Percentiles rank a stretch among this genome's conserved stretches.
Conservation (phyloP, 1,139 yeast species). For the Scheffersomyces lignicola region DNA sequence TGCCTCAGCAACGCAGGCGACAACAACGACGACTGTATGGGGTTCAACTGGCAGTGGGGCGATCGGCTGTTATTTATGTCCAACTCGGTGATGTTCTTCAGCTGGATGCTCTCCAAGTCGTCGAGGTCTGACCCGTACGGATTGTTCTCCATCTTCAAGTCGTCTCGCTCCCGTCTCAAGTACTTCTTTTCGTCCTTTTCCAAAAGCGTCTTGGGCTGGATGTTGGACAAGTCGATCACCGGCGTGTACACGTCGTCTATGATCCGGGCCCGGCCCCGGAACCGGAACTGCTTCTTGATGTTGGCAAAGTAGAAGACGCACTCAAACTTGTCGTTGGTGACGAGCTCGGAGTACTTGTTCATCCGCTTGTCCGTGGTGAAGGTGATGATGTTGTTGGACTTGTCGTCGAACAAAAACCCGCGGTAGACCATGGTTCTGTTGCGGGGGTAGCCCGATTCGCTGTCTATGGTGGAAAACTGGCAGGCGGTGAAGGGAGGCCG, state of each 20-base stretch:
- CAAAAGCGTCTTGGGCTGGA: conserved; percentile 10
- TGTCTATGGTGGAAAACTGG: conserved; percentile 68
- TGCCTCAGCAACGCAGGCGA: conserved; percentile 25
- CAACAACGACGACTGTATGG: conserved; percentile 25
- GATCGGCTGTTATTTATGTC: neutral
- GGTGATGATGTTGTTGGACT: conserved; percentile 63
- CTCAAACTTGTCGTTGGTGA: conserved; percentile 57
- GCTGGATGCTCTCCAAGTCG: conserved; percentile 1
- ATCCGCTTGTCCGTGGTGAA: conserved; percentile 75
- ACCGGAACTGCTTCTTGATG: conserved; percentile 65
- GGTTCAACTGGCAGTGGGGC: conserved; percentile 10
- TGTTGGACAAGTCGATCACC: conserved; percentile 29
- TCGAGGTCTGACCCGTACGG: neutral
- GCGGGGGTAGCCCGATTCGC: conserved; percentile 51
- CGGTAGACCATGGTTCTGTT: conserved; percentile 72
- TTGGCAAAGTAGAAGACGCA: conserved; percentile 73
- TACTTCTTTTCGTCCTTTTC: conserved; percentile 1
- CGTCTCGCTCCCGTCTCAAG: conserved; percentile 1
- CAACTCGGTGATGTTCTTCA: conserved; percentile 2
- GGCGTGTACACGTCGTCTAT: conserved; percentile 38
- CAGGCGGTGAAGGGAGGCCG: conserved; percentile 54
- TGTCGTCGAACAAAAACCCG: conserved; percentile 74
- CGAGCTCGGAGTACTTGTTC: conserved; percentile 57
- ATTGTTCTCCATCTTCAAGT: neutral
- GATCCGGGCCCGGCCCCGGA: conserved; percentile 63